Base-by-base conservation (phyloP, 192 early-diverging fungal genomes). In the Phlyctochytrium planicorne region DNA sequence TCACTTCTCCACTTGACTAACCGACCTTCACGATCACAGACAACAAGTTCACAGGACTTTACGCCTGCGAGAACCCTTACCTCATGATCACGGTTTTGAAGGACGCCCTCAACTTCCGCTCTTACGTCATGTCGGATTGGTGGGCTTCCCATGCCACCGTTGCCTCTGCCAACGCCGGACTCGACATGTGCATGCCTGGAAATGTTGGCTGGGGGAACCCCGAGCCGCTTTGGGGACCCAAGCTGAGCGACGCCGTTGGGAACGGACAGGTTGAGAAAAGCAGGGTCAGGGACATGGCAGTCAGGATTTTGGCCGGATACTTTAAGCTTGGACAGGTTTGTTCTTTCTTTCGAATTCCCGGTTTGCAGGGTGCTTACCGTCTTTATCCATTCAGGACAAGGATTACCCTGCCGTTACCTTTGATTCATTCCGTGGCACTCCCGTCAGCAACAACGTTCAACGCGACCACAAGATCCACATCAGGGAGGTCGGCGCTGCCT, bases 51-150 rank as follows among this genome's bases (percentile, higher is more conserved):
- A 88, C 88, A 65, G 72, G 75, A 23, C 74, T 71, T 4, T 73
- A 76, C 31, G 75, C 76, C 14, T 90, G 84, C 71, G 76, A 89
- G 70, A 82, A 78, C 59, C 65, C 77, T n/a, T 35, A 77, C 6
- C 24, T 72, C 52, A 60, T 87, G 29, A 77, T 83, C 25, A 31
- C 34, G 32, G 10, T 66, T 20, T 33, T 68, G 6, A 68, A 66
- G 62, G 17, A 68, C 6, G 65, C 34, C 16, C 24, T 68, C 64
- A 32, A 32, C 27, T 74, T 74, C 64, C 50, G 34, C 29, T 68
- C 69, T n/a, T 72, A 72, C 40, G 65, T 68, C 40, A 84, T 82
- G 73, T 77, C 81, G 34, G 87, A 88, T 57, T 89, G 86, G 85
- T 74, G 69, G 52, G 86, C 84, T 52, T 68, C 76, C 20, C 70